Evolutionary conservation across 2,329 filamentous ascomycete genomes (phyloP), one percentile per base, ranked within the genome.

Genomic region (Capronia americana): DNA sequence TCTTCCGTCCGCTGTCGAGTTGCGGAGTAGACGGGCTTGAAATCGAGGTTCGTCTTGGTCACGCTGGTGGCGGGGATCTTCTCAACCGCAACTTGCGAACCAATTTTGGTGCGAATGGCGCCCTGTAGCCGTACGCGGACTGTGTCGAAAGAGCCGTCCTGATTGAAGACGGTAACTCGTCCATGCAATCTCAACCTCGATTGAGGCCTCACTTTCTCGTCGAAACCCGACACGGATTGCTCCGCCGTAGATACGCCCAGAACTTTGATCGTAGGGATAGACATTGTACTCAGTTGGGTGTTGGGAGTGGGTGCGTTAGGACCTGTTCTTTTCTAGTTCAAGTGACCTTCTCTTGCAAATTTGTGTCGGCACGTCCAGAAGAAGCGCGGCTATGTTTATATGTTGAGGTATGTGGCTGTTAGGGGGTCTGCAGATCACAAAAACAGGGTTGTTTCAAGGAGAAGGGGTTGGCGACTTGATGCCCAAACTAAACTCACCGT

Each of bases 1-100:
- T 69, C 68, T 57, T 69, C 68, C 3, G 60, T 51, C 11, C 14
- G 41, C 23, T 63, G 48, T 14, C 51, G 41, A 23, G 64, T 58
- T 17, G 68, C 46, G 8, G 64, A 67, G 30, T 69, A 67, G 12
- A 56, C 62, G 5, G 68, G 68, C 32, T 67, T 67, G 68, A 67
- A 67, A 50, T 67, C 68, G 11, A 67, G 57, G 41, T 65, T 56
- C 14, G 59, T 41, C 26, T 63, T 61, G 23, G 34, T 26, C 24
- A 63, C 30, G 32, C 62, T 61, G 17, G 68, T 65, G 26, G 65
- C 26, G 8, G 61, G 50, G 20, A 69, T 56, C 56, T 55, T 63
- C 54, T 69, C 65, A 24, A 67, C 57, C 1, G 59, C 62, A 14
- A 63, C 56, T 44, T 61, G 59, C 12, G 62, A 57, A 0, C 68